Conservation (phyloP, 2,329 filamentous ascomycete species). For the Beauveria varroae region DNA sequence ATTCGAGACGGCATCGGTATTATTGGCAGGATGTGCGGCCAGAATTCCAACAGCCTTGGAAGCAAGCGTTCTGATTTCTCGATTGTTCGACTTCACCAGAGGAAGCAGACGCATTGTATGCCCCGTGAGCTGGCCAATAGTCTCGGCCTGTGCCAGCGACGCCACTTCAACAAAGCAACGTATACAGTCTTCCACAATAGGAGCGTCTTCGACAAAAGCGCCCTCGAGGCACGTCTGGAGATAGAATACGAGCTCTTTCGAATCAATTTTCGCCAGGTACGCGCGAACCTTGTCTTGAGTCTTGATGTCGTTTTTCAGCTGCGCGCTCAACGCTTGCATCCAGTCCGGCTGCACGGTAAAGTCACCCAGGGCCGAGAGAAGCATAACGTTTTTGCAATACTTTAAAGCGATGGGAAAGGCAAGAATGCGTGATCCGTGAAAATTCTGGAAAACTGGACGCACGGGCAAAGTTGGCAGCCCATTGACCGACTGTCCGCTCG, state of each 20-base stretch:
- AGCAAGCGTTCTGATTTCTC: constrained; percentile 56
- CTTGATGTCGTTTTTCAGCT: constrained; percentile 61
- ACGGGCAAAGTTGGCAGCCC: constrained; percentile 15
- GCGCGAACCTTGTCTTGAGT: constrained; percentile 51
- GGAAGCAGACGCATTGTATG: constrained; percentile 47
- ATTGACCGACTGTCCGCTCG: constrained; percentile 27
- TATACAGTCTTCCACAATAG: constrained; percentile 39
- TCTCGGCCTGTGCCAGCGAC: constrained; percentile 41
- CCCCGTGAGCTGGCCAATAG: constrained; percentile 41
- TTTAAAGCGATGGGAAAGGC: constrained; percentile 63
- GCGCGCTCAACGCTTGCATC: constrained; percentile 70
- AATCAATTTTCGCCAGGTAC: constrained; percentile 40
- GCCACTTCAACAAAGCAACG: constrained; percentile 47
- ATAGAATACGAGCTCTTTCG: constrained; percentile 33
- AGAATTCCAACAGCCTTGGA: constrained; percentile 71
- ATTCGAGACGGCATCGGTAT: constrained; percentile 23
- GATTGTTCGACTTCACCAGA: constrained; percentile 64
- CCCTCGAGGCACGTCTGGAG: constrained; percentile 51
- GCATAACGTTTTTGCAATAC: constrained; percentile 53
- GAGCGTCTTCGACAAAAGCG: constrained; percentile 37
- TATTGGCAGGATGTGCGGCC: constrained; percentile 52
- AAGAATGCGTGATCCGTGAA: constrained; percentile 36
- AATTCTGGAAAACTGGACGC: constrained; percentile 35
- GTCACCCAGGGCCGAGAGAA: constrained; percentile 40
- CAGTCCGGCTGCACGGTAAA: constrained; percentile 68